Conservation (phyloP, 805 yeast species). For the Sugiyamaella qingdaonensis region DNA sequence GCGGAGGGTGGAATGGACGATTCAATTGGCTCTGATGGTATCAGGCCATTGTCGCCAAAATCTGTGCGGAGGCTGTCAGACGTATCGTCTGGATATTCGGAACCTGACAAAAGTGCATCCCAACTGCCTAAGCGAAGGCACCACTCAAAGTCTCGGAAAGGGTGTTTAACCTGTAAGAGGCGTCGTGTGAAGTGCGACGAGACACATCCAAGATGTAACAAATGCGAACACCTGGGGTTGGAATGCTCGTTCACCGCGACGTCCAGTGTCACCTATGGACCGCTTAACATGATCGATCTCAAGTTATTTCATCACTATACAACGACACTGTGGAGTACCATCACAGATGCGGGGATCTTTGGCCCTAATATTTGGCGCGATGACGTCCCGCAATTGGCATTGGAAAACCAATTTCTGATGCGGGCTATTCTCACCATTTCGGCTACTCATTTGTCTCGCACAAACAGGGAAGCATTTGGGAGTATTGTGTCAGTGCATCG, state of each 20-base stretch:
- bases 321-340: conserved; percentile 76
- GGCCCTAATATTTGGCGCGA: conserved; percentile 81
- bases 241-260: conserved; percentile 44
- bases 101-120: background rate
- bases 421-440: conserved; percentile 86
- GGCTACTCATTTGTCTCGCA: conserved; percentile 82
- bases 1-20: background rate
- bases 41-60: background rate
- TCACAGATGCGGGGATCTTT: conserved; percentile 86
- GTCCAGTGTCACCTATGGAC: conserved; percentile 18
- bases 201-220: conserved; percentile 67
- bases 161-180: conserved; percentile 84
- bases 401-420: conserved; percentile 85
- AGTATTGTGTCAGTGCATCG: conserved; percentile 47
- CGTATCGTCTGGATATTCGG: background rate
- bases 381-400: conserved; percentile 85
- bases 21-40: background rate
- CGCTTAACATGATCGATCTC: conserved; percentile 68
- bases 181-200: conserved; percentile 95
- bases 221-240: conserved; percentile 74
- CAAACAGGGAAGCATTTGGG: conserved; percentile 60
- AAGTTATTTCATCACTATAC: conserved; percentile 85
- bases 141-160: conserved; percentile 83
- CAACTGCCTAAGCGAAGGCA: conserved; percentile 59
- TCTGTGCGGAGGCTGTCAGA: background rate